A percentile compares a stretch with the other conserved stretches of the same genome.
Conservation (phyloP, 1,284 basidiomycete species). For the Baeospora myosura region DNA sequence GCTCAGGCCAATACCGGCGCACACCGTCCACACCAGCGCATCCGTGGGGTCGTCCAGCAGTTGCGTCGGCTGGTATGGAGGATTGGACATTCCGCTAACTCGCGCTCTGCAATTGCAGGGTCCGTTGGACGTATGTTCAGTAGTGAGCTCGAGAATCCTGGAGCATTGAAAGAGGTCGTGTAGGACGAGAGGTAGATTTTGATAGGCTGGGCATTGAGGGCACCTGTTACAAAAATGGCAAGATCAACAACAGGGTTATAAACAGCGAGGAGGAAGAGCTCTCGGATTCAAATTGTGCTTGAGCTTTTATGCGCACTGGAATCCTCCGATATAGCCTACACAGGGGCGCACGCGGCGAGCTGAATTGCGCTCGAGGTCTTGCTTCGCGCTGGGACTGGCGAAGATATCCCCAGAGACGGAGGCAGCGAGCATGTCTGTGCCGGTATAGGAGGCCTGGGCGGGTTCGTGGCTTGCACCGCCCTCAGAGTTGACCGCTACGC, state of each 20-base stretch:
- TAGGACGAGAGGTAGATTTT: constrained; percentile 29
- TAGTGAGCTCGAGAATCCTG: constrained; percentile 30
- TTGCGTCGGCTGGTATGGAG: constrained; percentile 4
- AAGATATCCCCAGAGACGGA: constrained; percentile 60
- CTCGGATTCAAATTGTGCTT: too few relatives aligned
- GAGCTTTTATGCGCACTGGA: too few relatives aligned
- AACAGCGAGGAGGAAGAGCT: too few relatives aligned
- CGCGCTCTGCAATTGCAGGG: too few relatives aligned
- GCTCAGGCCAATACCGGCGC: constrained; percentile 16
- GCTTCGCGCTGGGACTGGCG: constrained; percentile 56
- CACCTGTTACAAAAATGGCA: too few relatives aligned
- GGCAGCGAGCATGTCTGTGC: constrained; percentile 51
- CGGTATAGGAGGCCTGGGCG: constrained; percentile 54
- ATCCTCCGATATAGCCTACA: too few relatives aligned
- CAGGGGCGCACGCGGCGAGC: constrained; percentile 32
- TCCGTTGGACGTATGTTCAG: constrained; percentile 23
- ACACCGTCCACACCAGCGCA: constrained; percentile 24
- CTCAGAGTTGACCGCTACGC: constrained; percentile 53
- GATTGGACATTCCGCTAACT: constrained; percentile 14
- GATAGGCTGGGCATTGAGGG: too few relatives aligned
- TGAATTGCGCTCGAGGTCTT: constrained; percentile 48
- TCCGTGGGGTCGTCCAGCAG: constrained; percentile 30
- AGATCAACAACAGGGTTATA: too few relatives aligned
- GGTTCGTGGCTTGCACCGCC: constrained; percentile 70
- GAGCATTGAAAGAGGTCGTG: constrained; percentile 34